phyloP scores from a whole-genome alignment of 2,329 filamentous ascomycete species.

The Fusarium nanum region DNA sequence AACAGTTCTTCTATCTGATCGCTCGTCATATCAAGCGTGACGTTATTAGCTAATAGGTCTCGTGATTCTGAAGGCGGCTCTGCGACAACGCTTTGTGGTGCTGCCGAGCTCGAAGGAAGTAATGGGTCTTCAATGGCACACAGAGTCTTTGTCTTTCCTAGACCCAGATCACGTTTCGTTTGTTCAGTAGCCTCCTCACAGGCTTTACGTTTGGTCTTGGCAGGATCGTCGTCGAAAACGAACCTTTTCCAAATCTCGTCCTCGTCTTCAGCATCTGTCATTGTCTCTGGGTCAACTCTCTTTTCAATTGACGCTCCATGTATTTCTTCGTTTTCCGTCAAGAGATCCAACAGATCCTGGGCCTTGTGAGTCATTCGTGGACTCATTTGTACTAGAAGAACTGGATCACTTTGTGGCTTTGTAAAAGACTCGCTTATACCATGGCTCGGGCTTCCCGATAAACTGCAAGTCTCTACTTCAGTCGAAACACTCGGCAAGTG shows the following conservation, averaged over 20 bases:
- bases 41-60: conserved; percentile 6
- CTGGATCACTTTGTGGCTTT: conserved; percentile 4
- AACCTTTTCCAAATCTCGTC: conserved; percentile 49
- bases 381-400: conserved; percentile 5
- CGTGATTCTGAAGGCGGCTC: conserved; percentile 34
- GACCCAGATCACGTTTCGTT: conserved; percentile 27
- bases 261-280: conserved; percentile 39
- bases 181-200: conserved; percentile 38
- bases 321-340: conserved; percentile 25
- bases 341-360: conserved; percentile 41
- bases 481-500: not conserved
- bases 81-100: conserved; percentile 30
- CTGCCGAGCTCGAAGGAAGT: conserved; percentile 8
- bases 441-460: not conserved
- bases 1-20: not conserved
- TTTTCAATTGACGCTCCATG: not conserved
- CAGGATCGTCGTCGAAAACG: conserved; percentile 41
- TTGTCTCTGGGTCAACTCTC: not conserved
- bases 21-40: not conserved
- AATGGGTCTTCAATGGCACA: conserved; percentile 25
- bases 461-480: not conserved
- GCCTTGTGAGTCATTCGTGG: conserved; percentile 13
- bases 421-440: not conserved
- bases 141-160: not conserved
- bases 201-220: conserved; percentile 38